Evolutionary conservation across 108 stramenopile species (phyloP).

Genomic region (Skeletonema grethae): DNA sequence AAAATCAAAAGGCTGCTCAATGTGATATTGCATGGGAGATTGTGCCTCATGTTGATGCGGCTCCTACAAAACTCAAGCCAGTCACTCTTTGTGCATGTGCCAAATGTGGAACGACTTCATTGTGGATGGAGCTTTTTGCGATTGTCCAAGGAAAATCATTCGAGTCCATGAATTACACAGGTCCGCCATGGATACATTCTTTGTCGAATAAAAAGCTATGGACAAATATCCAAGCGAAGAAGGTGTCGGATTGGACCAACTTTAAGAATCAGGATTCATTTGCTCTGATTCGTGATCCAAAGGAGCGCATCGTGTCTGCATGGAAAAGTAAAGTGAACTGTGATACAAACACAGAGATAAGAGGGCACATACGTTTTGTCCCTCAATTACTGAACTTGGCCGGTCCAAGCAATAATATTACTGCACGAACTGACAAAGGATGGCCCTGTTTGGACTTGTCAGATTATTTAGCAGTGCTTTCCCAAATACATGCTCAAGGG

Average conservation of each 20-base stretch:
- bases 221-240: neutral
- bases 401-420: neutral
- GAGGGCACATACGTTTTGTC: neutral
- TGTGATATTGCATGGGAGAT: neutral
- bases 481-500: neutral
- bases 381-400: neutral
- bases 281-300: constrained; percentile 4
- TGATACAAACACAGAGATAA: neutral
- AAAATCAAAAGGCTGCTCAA: too few relatives aligned
- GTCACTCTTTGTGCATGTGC: neutral
- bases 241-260: neutral
- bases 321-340: neutral
- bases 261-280: neutral
- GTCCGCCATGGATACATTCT: neutral
- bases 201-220: constrained; percentile 5
- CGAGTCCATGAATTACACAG: constrained; percentile 1
- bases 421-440: neutral
- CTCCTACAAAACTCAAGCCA: neutral
- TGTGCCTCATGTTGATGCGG: neutral
- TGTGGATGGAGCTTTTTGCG: neutral
- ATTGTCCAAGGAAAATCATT: neutral
- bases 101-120: neutral
- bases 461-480: neutral
- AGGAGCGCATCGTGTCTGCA: neutral
- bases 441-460: neutral